A percentile compares a stretch with the other conserved stretches of the same genome.
These are phyloP conservation scores for Phytophthora brassicae DNA, from an alignment of 352 stramenopile genomes.

Conservation along the genomic window DNA sequence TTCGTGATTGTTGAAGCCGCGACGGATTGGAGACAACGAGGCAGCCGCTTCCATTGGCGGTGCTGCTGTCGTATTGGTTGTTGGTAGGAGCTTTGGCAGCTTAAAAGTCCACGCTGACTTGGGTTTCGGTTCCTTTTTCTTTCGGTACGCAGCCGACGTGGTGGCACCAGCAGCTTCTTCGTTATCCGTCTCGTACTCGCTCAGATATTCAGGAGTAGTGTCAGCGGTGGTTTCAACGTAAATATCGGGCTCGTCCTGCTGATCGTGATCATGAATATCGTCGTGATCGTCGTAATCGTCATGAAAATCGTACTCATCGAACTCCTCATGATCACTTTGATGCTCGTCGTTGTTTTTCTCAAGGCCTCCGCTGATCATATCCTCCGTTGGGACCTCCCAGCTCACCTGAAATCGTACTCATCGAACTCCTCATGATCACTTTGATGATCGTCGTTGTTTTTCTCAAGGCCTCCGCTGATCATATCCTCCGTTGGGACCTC, in stretches of 20 bases:
- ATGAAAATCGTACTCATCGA: conserved; percentile 14
- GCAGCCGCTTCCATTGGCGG: conserved; percentile 26
- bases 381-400: too few species aligned
- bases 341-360: conserved; percentile 32
- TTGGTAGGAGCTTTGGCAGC: conserved; percentile 42
- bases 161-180: conserved; percentile 32
- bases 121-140: conserved; percentile 37
- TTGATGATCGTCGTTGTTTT: conserved; percentile 30
- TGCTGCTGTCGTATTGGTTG: conserved; percentile 16
- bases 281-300: conserved; percentile 5
- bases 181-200: conserved; percentile 33
- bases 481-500: conserved; percentile 51
- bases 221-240: conserved; percentile 28
- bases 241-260: conserved; percentile 16
- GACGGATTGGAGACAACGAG: conserved; percentile 41
- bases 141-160: conserved; percentile 35
- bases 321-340: conserved; percentile 24
- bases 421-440: conserved; percentile 25
- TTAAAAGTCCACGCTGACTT: conserved; percentile 48
- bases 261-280: conserved; percentile 14
- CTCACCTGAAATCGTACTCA: conserved; percentile 14
- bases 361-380: conserved; percentile 16
- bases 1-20: conserved; percentile 53
- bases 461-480: conserved; percentile 13
- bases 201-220: conserved; percentile 29